These are phyloP conservation scores for Pleurotus tuber-regium DNA, from an alignment of 768 basidiomycete species.

Conservation along the genomic window DNA sequence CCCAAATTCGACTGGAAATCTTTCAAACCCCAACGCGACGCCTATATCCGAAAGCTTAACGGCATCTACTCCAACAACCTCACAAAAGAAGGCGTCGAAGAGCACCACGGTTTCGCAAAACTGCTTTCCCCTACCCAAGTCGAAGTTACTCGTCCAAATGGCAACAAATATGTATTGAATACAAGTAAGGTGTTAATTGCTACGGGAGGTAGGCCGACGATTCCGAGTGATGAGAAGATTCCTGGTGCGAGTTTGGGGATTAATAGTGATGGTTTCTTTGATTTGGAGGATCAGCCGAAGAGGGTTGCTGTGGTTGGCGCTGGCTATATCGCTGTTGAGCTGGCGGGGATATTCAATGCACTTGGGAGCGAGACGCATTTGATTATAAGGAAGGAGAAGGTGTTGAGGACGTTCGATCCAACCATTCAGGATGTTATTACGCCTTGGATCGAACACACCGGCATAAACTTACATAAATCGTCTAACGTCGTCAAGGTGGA, in stretches of 20 bases:
- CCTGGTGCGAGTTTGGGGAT: constrained; percentile 92
- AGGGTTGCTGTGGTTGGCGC: constrained; percentile 94
- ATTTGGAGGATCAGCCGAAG: constrained; percentile 84
- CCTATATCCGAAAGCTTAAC: constrained; percentile 88
- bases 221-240: constrained; percentile 75
- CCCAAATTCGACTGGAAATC: constrained; percentile 84
- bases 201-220: constrained; percentile 81
- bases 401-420: constrained; percentile 92
- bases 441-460: constrained; percentile 91
- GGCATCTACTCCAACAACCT: constrained; percentile 91
- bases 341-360: constrained; percentile 90
- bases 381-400: constrained; percentile 85
- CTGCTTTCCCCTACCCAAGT: constrained; percentile 70
- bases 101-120: constrained; percentile 74
- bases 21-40: constrained; percentile 94
- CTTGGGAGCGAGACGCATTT: constrained; percentile 92
- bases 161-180: constrained; percentile 66
- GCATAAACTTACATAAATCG: constrained; percentile 82
- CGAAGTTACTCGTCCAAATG: constrained; percentile 69
- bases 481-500: constrained; percentile 76
- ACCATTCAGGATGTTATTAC: constrained; percentile 80
- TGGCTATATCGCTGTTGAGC: constrained; percentile 97
- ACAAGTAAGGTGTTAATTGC: constrained; percentile 82
- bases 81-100: constrained; percentile 82
- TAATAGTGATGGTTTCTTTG: constrained; percentile 96